Evolutionary conservation across 352 stramenopile species (phyloP), one percentile per base, ranked within the genome.

Genomic region (Pythium sp.): DNA sequence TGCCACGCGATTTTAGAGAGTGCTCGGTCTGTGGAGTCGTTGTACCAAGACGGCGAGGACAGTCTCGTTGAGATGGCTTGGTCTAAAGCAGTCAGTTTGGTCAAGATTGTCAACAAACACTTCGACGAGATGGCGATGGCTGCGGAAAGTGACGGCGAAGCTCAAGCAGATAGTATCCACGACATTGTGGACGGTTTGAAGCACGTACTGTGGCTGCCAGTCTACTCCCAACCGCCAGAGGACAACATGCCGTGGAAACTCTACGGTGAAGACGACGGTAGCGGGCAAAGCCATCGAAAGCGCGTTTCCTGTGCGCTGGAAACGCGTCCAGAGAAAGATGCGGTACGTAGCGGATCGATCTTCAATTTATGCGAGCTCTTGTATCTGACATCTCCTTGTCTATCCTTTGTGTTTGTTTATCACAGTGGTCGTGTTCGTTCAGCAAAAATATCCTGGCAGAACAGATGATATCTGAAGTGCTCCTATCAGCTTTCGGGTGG

Each of bases 1-100:
- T 91, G 83, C 30, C 82, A 90, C 62, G 82, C 84, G 41, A 82
- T 94, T 15, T 46, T 92, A 32, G 84, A 94, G 58, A 92, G 84
- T 65, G 84, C 86, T 26, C 72, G 74, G 7, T 89, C 74, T 0
- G 81, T 94, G 28, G 82, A 94, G 61, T 24, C 60, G 9, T 76
- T 93, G 68, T 80, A 79, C 58, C 56, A 56, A 30, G 70, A 77
- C 65, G 58, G 67, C 5, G 65, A 58, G 12, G 59, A 66, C 15
- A 53, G 41, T 5, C 65, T 72, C 22, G 36, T 56, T 14, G 70
- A 76, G 11, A 61, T 64, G 7, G 80, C 79, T 22, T 80, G 70
- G 58, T 57, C 55, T 5, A 90, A 90, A 55, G 77, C 84, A 0
- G 59, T 75, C 28, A 91, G 79, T 53, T 70, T 94, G 59, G 53